Conservation (phyloP, 148 eudicot genomes). For the Chenopodium suecicum region DNA sequence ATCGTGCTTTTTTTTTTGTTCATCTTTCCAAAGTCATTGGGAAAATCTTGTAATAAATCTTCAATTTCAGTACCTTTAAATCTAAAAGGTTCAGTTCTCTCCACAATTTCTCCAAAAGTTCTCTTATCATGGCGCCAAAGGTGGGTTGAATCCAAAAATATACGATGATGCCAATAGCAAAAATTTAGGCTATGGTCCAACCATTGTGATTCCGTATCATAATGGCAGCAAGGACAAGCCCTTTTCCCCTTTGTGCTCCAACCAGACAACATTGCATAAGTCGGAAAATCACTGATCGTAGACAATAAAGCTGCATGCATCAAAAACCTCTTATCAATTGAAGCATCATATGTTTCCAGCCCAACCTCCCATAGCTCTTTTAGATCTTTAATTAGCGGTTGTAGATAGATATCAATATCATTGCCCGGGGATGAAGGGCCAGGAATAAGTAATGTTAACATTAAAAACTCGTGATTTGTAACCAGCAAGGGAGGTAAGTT, state of each 20-base stretch:
- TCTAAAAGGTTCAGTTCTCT: too few relatives aligned
- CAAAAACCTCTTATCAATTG: not conserved
- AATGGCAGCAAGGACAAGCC: not conserved
- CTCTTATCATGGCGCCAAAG: too few relatives aligned
- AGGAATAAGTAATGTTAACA: not conserved
- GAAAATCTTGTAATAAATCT: too few relatives aligned
- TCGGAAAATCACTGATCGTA: not conserved
- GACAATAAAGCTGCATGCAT: slow-evolving; percentile 9
- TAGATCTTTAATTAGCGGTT: slow-evolving; percentile 6
- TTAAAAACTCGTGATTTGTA: not conserved
- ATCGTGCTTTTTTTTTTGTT: too few relatives aligned
- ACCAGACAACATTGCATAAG: not conserved
- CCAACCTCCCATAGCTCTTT: not conserved
- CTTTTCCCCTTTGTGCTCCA: not conserved
- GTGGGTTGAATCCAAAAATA: too few relatives aligned
- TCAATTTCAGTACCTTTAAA: too few relatives aligned
- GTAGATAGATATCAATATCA: slow-evolving; percentile 3
- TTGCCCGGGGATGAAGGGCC: slow-evolving; percentile 10
- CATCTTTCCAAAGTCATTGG: too few relatives aligned
- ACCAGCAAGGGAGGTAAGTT: slow-evolving; percentile 5
- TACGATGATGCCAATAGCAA: not conserved
- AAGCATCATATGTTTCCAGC: slow-evolving; percentile 15
- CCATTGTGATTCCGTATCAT: not conserved
- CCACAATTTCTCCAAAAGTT: too few relatives aligned
- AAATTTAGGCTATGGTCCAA: not conserved